A percentile compares a stretch with the other conserved stretches of the same genome.
These are phyloP conservation scores for Pisolithus tinctorius DNA, from an alignment of 768 basidiomycete genomes.

Conservation along the genomic window DNA sequence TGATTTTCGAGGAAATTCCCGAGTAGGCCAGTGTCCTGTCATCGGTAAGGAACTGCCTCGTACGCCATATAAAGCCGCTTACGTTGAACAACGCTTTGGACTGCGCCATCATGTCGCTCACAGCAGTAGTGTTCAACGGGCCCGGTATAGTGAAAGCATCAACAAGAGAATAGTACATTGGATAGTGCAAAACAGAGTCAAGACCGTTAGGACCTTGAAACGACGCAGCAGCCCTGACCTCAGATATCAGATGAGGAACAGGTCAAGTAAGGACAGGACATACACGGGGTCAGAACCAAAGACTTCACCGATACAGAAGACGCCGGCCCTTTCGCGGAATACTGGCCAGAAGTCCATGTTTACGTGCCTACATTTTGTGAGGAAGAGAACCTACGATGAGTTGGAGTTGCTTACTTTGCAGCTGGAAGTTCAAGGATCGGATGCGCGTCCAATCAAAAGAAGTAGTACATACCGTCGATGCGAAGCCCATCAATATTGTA, in stretches of 20 bases:
- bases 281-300: slow-evolving; percentile 49
- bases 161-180: slow-evolving; percentile 57
- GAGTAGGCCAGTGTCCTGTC: slow-evolving; percentile 30
- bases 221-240: slow-evolving; percentile 42
- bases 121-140: slow-evolving; percentile 49
- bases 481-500: slow-evolving; percentile 83
- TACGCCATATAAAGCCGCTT: background rate
- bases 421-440: slow-evolving; percentile 10
- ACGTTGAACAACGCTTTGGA: slow-evolving; percentile 49
- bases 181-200: slow-evolving; percentile 68
- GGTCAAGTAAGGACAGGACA: slow-evolving; percentile 1
- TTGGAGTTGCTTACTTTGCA: slow-evolving; percentile 23
- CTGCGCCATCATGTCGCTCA: slow-evolving; percentile 46
- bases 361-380: slow-evolving; percentile 46
- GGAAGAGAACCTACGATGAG: background rate
- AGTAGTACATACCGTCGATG: slow-evolving; percentile 53
- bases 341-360: slow-evolving; percentile 68
- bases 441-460: background rate
- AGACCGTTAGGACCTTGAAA: slow-evolving; percentile 59
- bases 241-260: slow-evolving; percentile 10
- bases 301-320: slow-evolving; percentile 86
- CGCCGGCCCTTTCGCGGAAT: slow-evolving; percentile 69
- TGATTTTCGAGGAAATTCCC: slow-evolving; percentile 82
- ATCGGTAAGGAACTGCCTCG: background rate
- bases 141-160: slow-evolving; percentile 71